These are phyloP conservation scores for Beauveria sp. DNA, from an alignment of 2,329 filamentous ascomycete species.

Conservation along the genomic window DNA sequence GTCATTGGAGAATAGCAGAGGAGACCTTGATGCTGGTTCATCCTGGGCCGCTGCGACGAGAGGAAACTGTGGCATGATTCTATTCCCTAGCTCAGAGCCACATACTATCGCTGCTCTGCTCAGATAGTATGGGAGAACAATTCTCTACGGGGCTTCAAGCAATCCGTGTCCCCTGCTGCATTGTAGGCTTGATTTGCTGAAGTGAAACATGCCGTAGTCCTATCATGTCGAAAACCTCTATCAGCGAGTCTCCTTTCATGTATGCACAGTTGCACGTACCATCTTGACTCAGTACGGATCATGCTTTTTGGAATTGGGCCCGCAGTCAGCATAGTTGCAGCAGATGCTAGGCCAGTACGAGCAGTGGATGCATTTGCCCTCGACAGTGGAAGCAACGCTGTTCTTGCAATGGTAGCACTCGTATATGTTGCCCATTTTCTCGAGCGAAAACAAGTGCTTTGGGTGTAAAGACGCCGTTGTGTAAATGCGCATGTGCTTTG, in stretches of 20 bases:
- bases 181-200: too few relatives aligned
- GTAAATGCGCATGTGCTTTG: too few relatives aligned
- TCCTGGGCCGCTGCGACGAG: too few relatives aligned
- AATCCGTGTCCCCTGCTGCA: too few relatives aligned
- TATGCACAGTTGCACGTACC: not conserved
- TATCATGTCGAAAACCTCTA: not conserved
- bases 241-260: not conserved
- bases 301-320: not conserved
- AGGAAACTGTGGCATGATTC: too few relatives aligned
- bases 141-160: too few relatives aligned
- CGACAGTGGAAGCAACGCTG: not conserved
- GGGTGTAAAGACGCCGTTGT: not conserved
- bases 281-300: not conserved
- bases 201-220: not conserved
- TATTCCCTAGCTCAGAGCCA: too few relatives aligned
- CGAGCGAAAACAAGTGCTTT: not conserved
- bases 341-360: not conserved
- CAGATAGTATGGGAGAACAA: too few relatives aligned
- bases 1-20: too few relatives aligned
- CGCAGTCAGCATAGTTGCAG: not conserved
- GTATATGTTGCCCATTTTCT: not conserved
- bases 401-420: not conserved
- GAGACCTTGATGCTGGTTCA: too few relatives aligned
- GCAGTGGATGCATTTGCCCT: not conserved
- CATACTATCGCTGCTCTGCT: too few relatives aligned